phyloP scores from a whole-genome alignment of 768 basidiomycete genomes.

The Lactarius quietus region DNA sequence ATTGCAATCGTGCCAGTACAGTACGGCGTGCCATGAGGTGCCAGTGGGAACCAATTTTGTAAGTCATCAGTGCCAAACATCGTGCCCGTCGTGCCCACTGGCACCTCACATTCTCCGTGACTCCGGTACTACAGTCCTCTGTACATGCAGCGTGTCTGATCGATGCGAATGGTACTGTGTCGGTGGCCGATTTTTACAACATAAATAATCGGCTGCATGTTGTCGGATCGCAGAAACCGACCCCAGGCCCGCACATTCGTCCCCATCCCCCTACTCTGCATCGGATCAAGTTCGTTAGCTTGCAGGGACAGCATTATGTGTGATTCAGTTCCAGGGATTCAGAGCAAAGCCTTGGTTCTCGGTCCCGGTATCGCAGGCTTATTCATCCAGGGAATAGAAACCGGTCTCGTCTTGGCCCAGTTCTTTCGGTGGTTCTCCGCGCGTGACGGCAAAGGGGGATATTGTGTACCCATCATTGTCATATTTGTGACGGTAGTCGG shows the following conservation, averaged over 20 bases:
- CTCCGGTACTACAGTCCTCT: not conserved
- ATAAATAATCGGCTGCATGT: not conserved
- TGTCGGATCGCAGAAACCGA: not conserved
- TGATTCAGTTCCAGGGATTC: not conserved
- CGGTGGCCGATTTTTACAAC: not conserved
- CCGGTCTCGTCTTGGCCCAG: slow-evolving; percentile 11
- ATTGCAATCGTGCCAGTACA: not conserved
- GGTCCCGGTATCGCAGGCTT: slow-evolving; percentile 8
- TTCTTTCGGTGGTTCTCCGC: slow-evolving; percentile 13
- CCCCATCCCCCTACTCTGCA: not conserved
- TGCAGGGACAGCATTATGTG: slow-evolving; percentile 1
- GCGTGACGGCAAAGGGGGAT: not conserved
- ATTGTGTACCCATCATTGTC: not conserved
- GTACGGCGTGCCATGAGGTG: not conserved
- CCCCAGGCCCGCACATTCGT: not conserved
- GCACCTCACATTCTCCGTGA: not conserved
- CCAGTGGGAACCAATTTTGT: not conserved
- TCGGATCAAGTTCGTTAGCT: not conserved
- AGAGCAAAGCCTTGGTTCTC: not conserved
- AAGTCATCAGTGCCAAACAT: not conserved
- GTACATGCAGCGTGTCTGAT: not conserved
- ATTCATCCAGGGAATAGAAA: slow-evolving; percentile 6
- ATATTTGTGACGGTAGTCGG: slow-evolving; percentile 10
- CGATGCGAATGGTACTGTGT: not conserved
- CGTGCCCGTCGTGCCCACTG: not conserved